phyloP scores from a whole-genome alignment of 2,329 filamentous ascomycete species.

The Alternaria sp. region DNA sequence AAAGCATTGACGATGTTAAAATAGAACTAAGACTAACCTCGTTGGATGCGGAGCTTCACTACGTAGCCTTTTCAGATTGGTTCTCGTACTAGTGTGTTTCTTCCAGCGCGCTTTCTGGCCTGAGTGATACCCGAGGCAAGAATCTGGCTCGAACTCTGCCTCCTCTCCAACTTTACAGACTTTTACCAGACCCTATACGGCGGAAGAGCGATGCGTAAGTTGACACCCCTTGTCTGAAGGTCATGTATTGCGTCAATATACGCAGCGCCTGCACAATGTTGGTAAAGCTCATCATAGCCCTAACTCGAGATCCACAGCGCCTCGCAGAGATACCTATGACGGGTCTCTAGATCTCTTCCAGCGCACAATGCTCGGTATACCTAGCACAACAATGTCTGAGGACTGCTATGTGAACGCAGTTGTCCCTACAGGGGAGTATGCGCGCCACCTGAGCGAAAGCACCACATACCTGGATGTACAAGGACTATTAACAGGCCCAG shows the following conservation, averaged over 20 bases:
- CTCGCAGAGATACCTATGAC: background rate
- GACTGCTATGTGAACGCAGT: background rate
- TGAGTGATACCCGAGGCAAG: background rate
- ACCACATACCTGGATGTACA: background rate
- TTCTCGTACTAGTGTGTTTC: background rate
- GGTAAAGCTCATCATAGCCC: background rate
- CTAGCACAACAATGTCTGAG: background rate
- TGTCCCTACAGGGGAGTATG: background rate
- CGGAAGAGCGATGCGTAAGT: background rate
- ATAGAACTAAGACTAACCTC: background rate
- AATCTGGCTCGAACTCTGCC: background rate
- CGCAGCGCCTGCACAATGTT: background rate
- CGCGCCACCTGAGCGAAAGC: background rate
- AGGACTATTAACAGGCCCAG: background rate
- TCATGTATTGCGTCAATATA: background rate
- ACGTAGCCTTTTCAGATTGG: background rate
- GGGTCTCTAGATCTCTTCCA: background rate
- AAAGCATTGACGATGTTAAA: background rate
- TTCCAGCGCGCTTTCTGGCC: background rate
- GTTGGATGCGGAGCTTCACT: background rate
- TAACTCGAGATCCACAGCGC: background rate
- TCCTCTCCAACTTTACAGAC: background rate
- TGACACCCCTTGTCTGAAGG: background rate
- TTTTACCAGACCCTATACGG: background rate
- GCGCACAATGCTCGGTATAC: background rate